Evolutionary conservation across 2,329 filamentous ascomycete genomes (phyloP).

Genomic region (Aspergillus sclerotialis): DNA sequence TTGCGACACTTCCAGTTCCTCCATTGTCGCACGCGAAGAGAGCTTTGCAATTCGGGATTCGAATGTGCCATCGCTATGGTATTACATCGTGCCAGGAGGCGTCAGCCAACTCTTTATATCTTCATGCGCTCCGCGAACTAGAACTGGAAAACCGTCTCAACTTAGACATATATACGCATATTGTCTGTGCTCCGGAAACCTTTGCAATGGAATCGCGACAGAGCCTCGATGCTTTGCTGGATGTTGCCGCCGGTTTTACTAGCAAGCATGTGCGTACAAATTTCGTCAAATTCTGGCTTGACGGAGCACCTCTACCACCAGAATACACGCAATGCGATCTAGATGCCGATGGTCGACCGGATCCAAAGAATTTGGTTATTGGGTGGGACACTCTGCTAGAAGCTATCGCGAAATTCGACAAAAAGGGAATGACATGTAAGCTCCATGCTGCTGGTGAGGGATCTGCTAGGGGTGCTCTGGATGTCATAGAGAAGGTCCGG

Average conservation of each 20-base stretch:
- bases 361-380: slow-evolving; percentile 14
- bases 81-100: slow-evolving; percentile 28
- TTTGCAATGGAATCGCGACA: slow-evolving; percentile 15
- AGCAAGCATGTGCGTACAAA: slow-evolving; percentile 22
- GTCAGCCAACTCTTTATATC: slow-evolving; percentile 18
- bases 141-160: slow-evolving; percentile 17
- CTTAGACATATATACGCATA: slow-evolving; percentile 19
- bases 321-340: slow-evolving; percentile 21
- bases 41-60: slow-evolving; percentile 15
- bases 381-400: slow-evolving; percentile 11
- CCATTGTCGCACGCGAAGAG: slow-evolving; percentile 16
- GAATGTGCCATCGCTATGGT: slow-evolving; percentile 17
- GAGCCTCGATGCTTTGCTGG: slow-evolving; percentile 15
- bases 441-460: slow-evolving; percentile 27
- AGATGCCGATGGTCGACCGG: slow-evolving; percentile 16
- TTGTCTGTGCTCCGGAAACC: slow-evolving; percentile 16
- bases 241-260: slow-evolving; percentile 15
- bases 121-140: slow-evolving; percentile 20
- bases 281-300: slow-evolving; percentile 30
- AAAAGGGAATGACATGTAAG: slow-evolving; percentile 25
- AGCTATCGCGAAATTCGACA: slow-evolving; percentile 22
- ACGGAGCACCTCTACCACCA: slow-evolving; percentile 25
- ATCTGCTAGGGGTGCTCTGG: slow-evolving; percentile 21
- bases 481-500: slow-evolving; percentile 21
- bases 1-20: slow-evolving; percentile 14